phyloP scores from a whole-genome alignment of 495 filamentous ascomycete species.

The Letharia lupina region DNA sequence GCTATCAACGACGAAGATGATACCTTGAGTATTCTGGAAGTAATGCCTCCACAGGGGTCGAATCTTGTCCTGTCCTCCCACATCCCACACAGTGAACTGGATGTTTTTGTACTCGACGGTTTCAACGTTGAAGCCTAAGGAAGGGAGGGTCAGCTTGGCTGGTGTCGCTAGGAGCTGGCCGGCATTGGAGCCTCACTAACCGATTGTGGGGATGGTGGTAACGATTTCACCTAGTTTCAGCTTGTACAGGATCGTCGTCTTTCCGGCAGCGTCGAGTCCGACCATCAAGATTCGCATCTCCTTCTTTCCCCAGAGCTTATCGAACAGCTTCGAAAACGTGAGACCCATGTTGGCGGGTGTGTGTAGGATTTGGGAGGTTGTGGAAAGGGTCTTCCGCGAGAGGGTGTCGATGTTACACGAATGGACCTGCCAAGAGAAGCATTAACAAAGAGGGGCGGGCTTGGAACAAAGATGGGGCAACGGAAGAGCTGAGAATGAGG shows the following conservation, averaged over 20 bases:
- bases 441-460: background rate
- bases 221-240: conserved; percentile 98
- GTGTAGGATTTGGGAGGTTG: conserved; percentile 28
- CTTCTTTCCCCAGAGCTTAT: conserved; percentile 95
- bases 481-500: background rate
- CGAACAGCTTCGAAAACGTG: conserved; percentile 85
- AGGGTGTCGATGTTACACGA: conserved; percentile 1
- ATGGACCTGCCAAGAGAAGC: conserved; percentile 1
- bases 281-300: conserved; percentile 99
- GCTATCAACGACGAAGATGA: conserved; percentile 99
- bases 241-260: conserved; percentile 99
- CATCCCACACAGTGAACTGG: conserved; percentile 99
- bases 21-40: conserved; percentile 99
- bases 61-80: conserved; percentile 99
- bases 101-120: conserved; percentile 99
- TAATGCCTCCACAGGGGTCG: conserved; percentile 97
- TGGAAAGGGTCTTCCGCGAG: conserved; percentile 7
- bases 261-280: conserved; percentile 93
- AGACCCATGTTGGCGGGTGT: conserved; percentile 79
- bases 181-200: conserved; percentile 50
- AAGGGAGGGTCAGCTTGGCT: conserved; percentile 69
- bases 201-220: conserved; percentile 98
- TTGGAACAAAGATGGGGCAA: background rate
- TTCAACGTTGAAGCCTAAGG: conserved; percentile 96
- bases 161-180: conserved; percentile 48